phyloP scores from a whole-genome alignment of 345 rosid species.

The Viola odorata region DNA sequence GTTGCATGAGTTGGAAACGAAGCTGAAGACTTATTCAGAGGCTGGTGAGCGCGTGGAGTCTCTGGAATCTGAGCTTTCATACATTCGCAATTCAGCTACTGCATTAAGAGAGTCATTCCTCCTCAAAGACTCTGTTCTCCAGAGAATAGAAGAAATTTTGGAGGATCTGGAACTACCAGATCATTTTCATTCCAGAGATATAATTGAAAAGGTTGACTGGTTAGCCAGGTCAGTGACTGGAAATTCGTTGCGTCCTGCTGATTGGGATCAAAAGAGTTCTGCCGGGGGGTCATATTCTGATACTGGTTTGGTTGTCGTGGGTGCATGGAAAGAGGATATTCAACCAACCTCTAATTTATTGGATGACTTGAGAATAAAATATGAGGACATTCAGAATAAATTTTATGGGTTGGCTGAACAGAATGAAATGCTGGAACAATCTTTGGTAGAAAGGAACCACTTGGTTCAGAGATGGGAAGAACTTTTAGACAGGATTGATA shows the following conservation, averaged over 20 bases:
- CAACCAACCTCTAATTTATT: conserved; percentile 48
- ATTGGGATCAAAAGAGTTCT: conserved; percentile 74
- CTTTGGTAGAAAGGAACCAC: conserved; percentile 80
- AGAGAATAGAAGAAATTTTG: conserved; percentile 85
- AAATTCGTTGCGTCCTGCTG: conserved; percentile 47
- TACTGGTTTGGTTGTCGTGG: conserved; percentile 52
- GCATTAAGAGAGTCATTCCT: conserved; percentile 93
- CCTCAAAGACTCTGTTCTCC: conserved; percentile 89
- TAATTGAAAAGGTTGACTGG: conserved; percentile 91
- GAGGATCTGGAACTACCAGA: conserved; percentile 92
- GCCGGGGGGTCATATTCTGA: conserved; percentile 56
- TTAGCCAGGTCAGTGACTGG: conserved; percentile 65
- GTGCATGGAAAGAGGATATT: conserved; percentile 76
- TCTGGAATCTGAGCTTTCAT: conserved; percentile 93
- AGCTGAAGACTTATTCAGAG: conserved; percentile 69
- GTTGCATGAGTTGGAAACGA: conserved; percentile 64
- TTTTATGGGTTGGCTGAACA: conserved; percentile 94
- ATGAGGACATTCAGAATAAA: conserved; percentile 82
- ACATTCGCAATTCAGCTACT: conserved; percentile 94
- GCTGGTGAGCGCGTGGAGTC: conserved; percentile 93
- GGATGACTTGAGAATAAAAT: conserved; percentile 73
- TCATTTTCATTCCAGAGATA: conserved; percentile 81
- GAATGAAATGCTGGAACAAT: conserved; percentile 98
- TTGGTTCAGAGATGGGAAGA: conserved; percentile 92
- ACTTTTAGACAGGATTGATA: conserved; percentile 52